Evolutionary conservation across 2,329 filamentous ascomycete genomes (phyloP).

Genomic region (Chlorencoelia australis): DNA sequence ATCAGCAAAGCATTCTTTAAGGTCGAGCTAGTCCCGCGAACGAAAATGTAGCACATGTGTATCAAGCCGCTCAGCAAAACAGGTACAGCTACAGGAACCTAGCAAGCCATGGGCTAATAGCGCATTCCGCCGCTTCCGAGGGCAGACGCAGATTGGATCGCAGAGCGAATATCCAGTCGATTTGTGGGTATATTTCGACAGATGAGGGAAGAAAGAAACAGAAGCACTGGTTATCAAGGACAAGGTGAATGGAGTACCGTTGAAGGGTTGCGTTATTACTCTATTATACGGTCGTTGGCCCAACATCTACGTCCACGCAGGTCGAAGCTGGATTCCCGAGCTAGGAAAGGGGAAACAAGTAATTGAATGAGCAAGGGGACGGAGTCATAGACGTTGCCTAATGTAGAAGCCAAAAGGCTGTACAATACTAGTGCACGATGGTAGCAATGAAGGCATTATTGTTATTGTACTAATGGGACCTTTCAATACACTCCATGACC

Average conservation of each 20-base stretch:
- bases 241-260: not conserved
- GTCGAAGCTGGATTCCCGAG: not conserved
- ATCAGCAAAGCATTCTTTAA: not conserved
- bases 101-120: not conserved
- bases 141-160: not conserved
- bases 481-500: not conserved
- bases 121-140: not conserved
- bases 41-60: not conserved
- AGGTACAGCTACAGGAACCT: not conserved
- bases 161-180: not conserved
- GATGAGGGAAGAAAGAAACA: not conserved
- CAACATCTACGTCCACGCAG: not conserved
- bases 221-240: not conserved
- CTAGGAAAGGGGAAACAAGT: slow-evolving; percentile 1
- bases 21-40: not conserved
- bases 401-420: not conserved
- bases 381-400: slow-evolving; percentile 1
- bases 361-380: slow-evolving; percentile 1
- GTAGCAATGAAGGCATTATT: not conserved
- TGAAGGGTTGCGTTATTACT: not conserved
- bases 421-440: not conserved
- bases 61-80: not conserved
- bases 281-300: not conserved
- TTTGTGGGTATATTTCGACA: not conserved
- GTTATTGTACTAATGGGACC: not conserved